phyloP scores from a whole-genome alignment of 495 filamentous ascomycete genomes.

The Platismatia glauca region DNA sequence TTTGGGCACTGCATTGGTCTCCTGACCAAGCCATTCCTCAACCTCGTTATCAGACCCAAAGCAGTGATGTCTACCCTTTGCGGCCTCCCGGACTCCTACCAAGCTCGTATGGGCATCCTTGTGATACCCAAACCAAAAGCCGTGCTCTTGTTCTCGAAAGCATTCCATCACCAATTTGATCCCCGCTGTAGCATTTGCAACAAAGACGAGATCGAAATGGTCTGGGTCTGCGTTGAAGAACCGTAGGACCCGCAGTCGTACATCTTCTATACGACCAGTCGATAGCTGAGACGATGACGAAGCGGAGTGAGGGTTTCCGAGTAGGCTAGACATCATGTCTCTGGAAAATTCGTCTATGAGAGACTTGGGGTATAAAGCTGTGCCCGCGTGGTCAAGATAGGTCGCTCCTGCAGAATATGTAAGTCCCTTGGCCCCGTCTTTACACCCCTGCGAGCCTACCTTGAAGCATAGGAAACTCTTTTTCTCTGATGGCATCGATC shows the following conservation, averaged over 20 bases:
- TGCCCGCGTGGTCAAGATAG: constrained; percentile 92
- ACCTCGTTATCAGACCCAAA: constrained; percentile 58
- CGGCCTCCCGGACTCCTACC: constrained; percentile 71
- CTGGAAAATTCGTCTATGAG: constrained; percentile 66
- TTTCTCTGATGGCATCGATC: constrained; percentile 57
- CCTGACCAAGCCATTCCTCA: constrained; percentile 52
- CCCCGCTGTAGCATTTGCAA: constrained; percentile 84
- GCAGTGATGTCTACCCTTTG: constrained; percentile 51
- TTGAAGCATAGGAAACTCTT: constrained; percentile 78
- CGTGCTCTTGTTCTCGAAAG: constrained; percentile 51
- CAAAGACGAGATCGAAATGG: constrained; percentile 82
- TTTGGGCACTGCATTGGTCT: constrained; percentile 19
- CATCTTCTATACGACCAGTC: constrained; percentile 63
- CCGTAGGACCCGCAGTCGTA: constrained; percentile 58
- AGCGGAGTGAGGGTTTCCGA: constrained; percentile 87
- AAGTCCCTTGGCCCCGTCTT: constrained; percentile 11
- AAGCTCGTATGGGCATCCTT: constrained; percentile 80
- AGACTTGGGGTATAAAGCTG: constrained; percentile 72
- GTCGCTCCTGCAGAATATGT: constrained; percentile 49
- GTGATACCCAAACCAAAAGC: constrained; percentile 80
- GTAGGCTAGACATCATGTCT: constrained; percentile 69
- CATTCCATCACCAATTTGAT: constrained; percentile 79
- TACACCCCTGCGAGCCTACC: constrained; percentile 38
- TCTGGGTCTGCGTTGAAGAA: constrained; percentile 81
- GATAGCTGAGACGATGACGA: constrained; percentile 73